Percentiles rank a stretch among this genome's conserved stretches.
Conservation (phyloP, 2,329 filamentous ascomycete species). For the Emericellopsis atlantica region DNA sequence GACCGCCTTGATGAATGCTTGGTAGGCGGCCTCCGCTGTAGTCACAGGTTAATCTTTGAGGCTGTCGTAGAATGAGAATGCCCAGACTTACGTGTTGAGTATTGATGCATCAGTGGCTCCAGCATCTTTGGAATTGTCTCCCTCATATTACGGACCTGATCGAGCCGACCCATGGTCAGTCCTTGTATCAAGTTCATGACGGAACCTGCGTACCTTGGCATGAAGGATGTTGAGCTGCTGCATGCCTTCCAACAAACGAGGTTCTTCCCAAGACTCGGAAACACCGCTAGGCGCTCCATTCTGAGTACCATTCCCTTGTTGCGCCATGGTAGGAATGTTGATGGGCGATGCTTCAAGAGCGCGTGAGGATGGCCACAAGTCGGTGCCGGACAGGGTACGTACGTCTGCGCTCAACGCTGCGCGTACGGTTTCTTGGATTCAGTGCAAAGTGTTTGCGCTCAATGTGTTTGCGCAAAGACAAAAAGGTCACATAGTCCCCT, state of each 20-base stretch:
- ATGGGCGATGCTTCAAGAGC: too few relatives aligned
- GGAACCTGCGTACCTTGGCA: constrained; percentile 30
- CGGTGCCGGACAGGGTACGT: too few relatives aligned
- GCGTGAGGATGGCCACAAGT: too few relatives aligned
- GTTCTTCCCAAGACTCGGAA: constrained; percentile 30
- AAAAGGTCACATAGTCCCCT: too few relatives aligned
- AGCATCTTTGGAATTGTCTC: constrained; percentile 24
- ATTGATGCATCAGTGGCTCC: constrained; percentile 35
- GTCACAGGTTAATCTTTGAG: background rate
- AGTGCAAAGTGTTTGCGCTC: too few relatives aligned
- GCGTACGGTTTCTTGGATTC: too few relatives aligned
- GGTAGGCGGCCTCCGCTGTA: constrained; percentile 36
- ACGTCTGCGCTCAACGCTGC: too few relatives aligned
- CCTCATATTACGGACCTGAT: constrained; percentile 19
- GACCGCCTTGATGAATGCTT: constrained; percentile 33
- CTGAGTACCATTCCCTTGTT: too few relatives aligned
- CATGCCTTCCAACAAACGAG: constrained; percentile 34
- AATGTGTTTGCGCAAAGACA: too few relatives aligned
- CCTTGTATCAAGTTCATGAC: background rate
- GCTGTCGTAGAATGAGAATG: constrained; percentile 7
- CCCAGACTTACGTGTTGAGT: constrained; percentile 33
- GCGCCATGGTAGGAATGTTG: too few relatives aligned
- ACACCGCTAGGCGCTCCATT: constrained; percentile 3
- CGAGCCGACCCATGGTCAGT: background rate
- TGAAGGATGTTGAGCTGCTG: constrained; percentile 40